Conservation (phyloP, 352 stramenopile genomes). For the Pythium dissotocum region DNA sequence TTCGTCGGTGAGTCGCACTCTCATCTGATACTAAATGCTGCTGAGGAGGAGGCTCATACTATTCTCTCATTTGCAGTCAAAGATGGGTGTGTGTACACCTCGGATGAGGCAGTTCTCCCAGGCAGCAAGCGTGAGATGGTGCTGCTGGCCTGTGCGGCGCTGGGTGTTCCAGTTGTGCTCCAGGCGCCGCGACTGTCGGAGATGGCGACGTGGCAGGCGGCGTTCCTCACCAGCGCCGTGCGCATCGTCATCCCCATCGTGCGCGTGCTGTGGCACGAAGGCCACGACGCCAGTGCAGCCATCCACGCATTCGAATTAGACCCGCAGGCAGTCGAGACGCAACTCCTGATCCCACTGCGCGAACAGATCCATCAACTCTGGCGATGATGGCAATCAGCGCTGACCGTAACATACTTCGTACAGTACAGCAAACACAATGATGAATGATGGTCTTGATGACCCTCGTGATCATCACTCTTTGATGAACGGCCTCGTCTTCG, state of each 20-base stretch:
- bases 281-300: background rate
- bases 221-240: conserved; percentile 73
- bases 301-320: conserved; percentile 12
- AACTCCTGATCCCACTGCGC: conserved; percentile 6
- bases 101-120: conserved; percentile 41
- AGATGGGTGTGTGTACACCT: conserved; percentile 47
- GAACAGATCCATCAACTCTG: conserved; percentile 21
- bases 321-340: background rate
- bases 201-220: conserved; percentile 49
- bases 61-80: conserved; percentile 33
- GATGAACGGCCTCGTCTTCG: conserved; percentile 15
- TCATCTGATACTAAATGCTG: background rate
- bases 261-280: conserved; percentile 15
- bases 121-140: conserved; percentile 70
- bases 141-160: conserved; percentile 50
- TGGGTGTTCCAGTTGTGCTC: conserved; percentile 60
- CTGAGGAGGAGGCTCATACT: background rate
- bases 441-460: conserved; percentile 22
- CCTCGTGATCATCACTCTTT: conserved; percentile 20
- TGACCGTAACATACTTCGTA: conserved; percentile 11
- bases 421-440: background rate
- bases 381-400: conserved; percentile 7
- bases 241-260: conserved; percentile 26
- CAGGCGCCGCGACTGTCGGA: conserved; percentile 57
- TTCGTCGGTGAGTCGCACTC: conserved; percentile 52